Evolutionary conservation across 495 filamentous ascomycete species (phyloP).

Genomic region (Lentithecium fluviatile): DNA sequence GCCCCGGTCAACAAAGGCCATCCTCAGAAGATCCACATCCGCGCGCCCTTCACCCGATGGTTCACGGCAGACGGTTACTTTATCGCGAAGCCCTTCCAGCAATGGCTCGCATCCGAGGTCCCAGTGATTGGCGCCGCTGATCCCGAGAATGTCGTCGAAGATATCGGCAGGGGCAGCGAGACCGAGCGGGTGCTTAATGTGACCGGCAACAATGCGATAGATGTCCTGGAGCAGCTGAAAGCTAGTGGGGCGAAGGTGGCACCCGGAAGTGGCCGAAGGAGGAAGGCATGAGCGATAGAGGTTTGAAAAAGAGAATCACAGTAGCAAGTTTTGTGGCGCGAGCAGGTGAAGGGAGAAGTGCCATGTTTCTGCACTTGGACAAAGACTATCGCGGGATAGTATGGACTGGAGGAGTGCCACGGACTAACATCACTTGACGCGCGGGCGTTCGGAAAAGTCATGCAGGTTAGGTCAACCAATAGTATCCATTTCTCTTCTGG

Average conservation of each 20-base stretch:
- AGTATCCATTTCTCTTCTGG: too few species aligned
- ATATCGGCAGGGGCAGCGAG: conserved; percentile 39
- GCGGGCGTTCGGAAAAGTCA: too few species aligned
- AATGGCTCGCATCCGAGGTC: conserved; percentile 70
- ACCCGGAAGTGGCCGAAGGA: conserved; percentile 19
- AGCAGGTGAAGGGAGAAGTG: background rate
- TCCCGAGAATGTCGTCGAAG: conserved; percentile 51
- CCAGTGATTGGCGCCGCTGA: conserved; percentile 67
- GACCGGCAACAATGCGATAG: conserved; percentile 17
- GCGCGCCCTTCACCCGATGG: conserved; percentile 77
- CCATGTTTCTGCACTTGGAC: too few species aligned
- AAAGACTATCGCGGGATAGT: too few species aligned
- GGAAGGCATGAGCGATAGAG: conserved; percentile 18
- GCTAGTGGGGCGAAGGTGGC: conserved; percentile 9
- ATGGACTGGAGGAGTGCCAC: too few species aligned
- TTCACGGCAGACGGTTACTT: conserved; percentile 82
- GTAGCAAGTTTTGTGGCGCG: background rate
- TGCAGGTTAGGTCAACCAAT: too few species aligned
- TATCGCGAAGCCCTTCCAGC: conserved; percentile 78
- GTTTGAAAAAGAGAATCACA: background rate
- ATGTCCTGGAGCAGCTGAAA: conserved; percentile 32
- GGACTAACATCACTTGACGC: too few species aligned
- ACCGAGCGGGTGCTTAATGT: conserved; percentile 22
- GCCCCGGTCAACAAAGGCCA: conserved; percentile 43
- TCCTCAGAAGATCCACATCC: conserved; percentile 52